Conservation (phyloP, 768 basidiomycete species). For the Suillus variegatus region DNA sequence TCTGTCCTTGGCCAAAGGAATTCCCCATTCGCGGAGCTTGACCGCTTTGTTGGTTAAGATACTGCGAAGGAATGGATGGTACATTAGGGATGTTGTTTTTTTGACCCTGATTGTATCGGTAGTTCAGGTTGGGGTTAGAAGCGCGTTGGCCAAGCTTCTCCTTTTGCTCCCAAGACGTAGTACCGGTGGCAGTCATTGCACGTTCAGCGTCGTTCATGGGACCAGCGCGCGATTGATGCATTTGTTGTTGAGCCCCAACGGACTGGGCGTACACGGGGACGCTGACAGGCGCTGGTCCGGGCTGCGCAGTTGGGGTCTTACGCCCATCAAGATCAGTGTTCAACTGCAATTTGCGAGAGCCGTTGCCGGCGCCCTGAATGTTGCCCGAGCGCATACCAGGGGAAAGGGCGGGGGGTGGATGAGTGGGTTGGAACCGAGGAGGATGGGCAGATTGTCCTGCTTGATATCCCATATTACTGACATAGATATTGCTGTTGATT, state of each 20-base stretch:
- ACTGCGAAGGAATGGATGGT: constrained; percentile 74
- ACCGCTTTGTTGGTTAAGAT: constrained; percentile 52
- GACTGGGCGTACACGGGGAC: constrained; percentile 47
- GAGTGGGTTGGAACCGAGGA: constrained; percentile 63
- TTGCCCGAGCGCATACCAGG: constrained; percentile 43
- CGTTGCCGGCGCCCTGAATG: constrained; percentile 35
- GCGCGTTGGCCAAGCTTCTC: constrained; percentile 56
- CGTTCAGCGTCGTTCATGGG: constrained; percentile 31
- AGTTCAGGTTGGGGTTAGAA: constrained; percentile 72
- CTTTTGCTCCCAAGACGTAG: constrained; percentile 64
- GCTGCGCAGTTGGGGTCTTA: constrained; percentile 54
- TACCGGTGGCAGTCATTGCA: constrained; percentile 37
- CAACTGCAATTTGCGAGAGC: constrained; percentile 53
- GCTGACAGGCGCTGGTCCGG: constrained; percentile 48
- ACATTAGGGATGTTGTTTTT: constrained; percentile 58
- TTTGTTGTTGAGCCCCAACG: constrained; percentile 35
- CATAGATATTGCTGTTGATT: constrained; percentile 40
- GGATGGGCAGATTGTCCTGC: constrained; percentile 60
- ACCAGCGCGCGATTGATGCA: constrained; percentile 40
- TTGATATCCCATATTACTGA: constrained; percentile 34
- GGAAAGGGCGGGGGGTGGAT: constrained; percentile 48
- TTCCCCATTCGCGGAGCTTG: constrained; percentile 41
- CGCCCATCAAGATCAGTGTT: constrained; percentile 68
- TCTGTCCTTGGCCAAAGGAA: constrained; percentile 33
- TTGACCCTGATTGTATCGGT: constrained; percentile 48